Evolutionary conservation across 2,329 filamentous ascomycete species (phyloP).

Genomic region (Pseudogymnoascus sp.): DNA sequence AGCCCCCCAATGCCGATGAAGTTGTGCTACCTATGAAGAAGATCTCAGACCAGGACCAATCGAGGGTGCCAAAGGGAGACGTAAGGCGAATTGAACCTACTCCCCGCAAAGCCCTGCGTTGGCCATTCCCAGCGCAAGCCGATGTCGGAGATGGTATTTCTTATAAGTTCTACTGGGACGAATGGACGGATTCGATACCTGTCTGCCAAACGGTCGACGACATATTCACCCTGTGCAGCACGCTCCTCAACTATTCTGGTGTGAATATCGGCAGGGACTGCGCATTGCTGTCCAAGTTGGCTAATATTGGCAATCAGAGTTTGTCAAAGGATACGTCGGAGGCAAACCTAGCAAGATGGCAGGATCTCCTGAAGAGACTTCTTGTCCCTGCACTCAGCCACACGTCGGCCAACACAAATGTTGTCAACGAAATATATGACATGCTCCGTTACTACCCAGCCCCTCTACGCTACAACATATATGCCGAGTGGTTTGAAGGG

Average conservation of each 20-base stretch:
- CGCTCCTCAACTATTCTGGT: constrained; percentile 75
- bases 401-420: constrained; percentile 72
- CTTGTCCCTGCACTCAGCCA: constrained; percentile 84
- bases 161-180: constrained; percentile 94
- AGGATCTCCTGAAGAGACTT: constrained; percentile 70
- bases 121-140: constrained; percentile 72
- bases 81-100: constrained; percentile 52
- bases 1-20: constrained; percentile 33
- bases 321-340: constrained; percentile 60
- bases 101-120: constrained; percentile 62
- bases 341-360: constrained; percentile 69
- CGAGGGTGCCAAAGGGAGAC: constrained; percentile 58
- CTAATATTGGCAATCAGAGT: constrained; percentile 75
- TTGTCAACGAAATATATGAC: constrained; percentile 79
- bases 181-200: constrained; percentile 90
- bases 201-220: constrained; percentile 86
- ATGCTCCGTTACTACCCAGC: constrained; percentile 72
- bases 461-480: constrained; percentile 73
- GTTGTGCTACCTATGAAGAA: constrained; percentile 37
- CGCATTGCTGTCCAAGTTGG: constrained; percentile 66
- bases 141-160: constrained; percentile 65
- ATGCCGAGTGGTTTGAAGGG: constrained; percentile 85
- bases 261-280: constrained; percentile 83
- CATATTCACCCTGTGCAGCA: constrained; percentile 76
- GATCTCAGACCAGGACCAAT: constrained; percentile 52